Conservation (phyloP, 2,329 filamentous ascomycete genomes). For the Chaetoscypha palmicola region DNA sequence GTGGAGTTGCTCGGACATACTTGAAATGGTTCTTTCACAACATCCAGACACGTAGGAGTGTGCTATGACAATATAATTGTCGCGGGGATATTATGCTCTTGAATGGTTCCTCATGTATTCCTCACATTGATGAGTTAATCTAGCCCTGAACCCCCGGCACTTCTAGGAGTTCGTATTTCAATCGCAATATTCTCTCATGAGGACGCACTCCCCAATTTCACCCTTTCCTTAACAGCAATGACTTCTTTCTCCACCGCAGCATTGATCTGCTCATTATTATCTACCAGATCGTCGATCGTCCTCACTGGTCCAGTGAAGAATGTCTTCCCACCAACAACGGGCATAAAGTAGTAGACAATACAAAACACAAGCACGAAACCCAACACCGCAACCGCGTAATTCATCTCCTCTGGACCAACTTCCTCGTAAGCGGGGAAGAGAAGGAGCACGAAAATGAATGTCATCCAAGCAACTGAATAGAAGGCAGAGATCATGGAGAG, state of each 20-base stretch:
- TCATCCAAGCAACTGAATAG: constrained; percentile 29
- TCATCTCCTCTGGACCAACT: constrained; percentile 26
- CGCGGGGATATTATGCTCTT: too few relatives aligned
- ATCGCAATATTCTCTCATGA: too few relatives aligned
- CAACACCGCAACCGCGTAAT: constrained; percentile 29
- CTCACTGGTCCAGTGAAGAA: constrained; percentile 29
- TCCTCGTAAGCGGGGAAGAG: constrained; percentile 26
- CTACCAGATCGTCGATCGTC: constrained; percentile 26
- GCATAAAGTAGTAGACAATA: constrained; percentile 28
- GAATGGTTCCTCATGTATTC: too few relatives aligned
- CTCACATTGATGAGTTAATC: too few relatives aligned
- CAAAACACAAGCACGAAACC: constrained; percentile 29
- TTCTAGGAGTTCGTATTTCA: too few relatives aligned
- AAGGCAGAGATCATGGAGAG: constrained; percentile 23
- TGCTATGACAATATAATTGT: too few relatives aligned
- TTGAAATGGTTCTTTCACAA: too few relatives aligned
- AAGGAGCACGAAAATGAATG: constrained; percentile 28
- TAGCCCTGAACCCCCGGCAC: too few relatives aligned
- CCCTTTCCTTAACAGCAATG: neutral
- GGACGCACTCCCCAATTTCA: too few relatives aligned
- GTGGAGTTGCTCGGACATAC: too few relatives aligned
- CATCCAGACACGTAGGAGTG: too few relatives aligned
- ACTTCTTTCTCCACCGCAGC: constrained; percentile 4
- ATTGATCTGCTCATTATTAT: constrained; percentile 9
- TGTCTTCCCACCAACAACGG: constrained; percentile 26